Percentiles rank a stretch among this genome's conserved stretches.
Conservation (phyloP, 768 basidiomycete genomes). For the Kwoniella botswanensis region DNA sequence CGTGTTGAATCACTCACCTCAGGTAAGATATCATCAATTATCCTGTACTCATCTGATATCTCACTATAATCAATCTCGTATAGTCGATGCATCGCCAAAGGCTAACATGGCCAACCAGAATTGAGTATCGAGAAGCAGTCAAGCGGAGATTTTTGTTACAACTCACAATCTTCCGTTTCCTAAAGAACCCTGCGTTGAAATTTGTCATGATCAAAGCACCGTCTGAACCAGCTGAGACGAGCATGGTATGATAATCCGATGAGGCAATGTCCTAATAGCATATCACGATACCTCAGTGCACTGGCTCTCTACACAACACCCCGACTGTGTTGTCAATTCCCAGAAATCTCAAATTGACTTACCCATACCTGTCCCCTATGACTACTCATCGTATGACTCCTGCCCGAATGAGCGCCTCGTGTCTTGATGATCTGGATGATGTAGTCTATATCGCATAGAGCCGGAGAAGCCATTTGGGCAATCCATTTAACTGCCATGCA, state of each 20-base stretch:
- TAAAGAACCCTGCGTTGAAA: constrained; percentile 28
- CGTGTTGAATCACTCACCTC: constrained; percentile 60
- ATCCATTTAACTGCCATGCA: constrained; percentile 41
- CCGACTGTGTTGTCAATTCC: too few relatives aligned
- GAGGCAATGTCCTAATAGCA: constrained; percentile 67
- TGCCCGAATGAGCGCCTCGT: constrained; percentile 8
- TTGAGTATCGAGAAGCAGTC: constrained; percentile 47
- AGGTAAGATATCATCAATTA: constrained; percentile 85
- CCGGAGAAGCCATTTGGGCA: constrained; percentile 29
- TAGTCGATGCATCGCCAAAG: constrained; percentile 60
- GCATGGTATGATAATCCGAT: constrained; percentile 85
- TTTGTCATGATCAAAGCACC: constrained; percentile 62
- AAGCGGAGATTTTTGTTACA: neutral
- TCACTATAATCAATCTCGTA: constrained; percentile 88
- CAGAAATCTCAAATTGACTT: constrained; percentile 41
- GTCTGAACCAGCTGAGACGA: constrained; percentile 81
- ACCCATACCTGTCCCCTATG: constrained; percentile 80
- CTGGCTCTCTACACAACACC: neutral
- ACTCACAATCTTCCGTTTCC: constrained; percentile 37
- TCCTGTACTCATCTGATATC: constrained; percentile 73
- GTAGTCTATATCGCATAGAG: constrained; percentile 38
- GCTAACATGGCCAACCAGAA: constrained; percentile 3
- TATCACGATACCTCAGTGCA: neutral
- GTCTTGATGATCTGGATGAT: constrained; percentile 28
- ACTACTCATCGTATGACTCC: constrained; percentile 4